Conservation (phyloP, 2,329 filamentous ascomycete genomes). For the Colletotrichum tofieldiae region DNA sequence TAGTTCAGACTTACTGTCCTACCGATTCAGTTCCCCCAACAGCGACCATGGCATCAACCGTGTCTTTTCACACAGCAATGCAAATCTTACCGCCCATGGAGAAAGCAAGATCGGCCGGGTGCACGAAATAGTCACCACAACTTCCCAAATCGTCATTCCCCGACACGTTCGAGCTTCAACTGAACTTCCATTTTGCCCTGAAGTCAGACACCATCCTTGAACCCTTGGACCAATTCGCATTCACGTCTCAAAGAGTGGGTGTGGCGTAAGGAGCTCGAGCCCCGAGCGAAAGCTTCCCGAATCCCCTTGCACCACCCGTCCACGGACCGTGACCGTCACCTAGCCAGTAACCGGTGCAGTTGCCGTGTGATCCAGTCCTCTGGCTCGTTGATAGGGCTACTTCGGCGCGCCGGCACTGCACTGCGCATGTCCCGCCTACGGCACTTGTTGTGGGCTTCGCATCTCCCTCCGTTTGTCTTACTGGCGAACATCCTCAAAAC, state of each 20-base stretch:
- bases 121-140: slow-evolving; percentile 3
- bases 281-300: slow-evolving; percentile 35
- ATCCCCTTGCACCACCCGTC: slow-evolving; percentile 19
- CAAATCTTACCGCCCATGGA: background rate
- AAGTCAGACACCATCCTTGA: slow-evolving; percentile 33
- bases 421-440: slow-evolving; percentile 10
- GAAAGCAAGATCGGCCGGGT: slow-evolving; percentile 14
- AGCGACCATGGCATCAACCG: background rate
- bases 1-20: background rate
- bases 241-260: slow-evolving; percentile 25
- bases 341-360: slow-evolving; percentile 16
- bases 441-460: slow-evolving; percentile 6
- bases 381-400: slow-evolving; percentile 18
- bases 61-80: background rate
- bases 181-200: slow-evolving; percentile 36
- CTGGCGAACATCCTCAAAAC: background rate
- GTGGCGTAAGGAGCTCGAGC: slow-evolving; percentile 29
- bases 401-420: slow-evolving; percentile 12
- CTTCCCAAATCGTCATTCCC: slow-evolving; percentile 29
- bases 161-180: slow-evolving; percentile 40
- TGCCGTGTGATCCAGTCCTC: slow-evolving; percentile 9
- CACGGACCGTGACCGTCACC: slow-evolving; percentile 15
- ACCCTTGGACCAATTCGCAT: slow-evolving; percentile 30
- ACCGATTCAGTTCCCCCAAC: slow-evolving; percentile 1
- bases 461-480: background rate